Percentiles rank a stretch among this genome's conserved stretches.
phyloP scores from a whole-genome alignment of 2,329 filamentous ascomycete genomes.

The Zasmidium angulare region DNA sequence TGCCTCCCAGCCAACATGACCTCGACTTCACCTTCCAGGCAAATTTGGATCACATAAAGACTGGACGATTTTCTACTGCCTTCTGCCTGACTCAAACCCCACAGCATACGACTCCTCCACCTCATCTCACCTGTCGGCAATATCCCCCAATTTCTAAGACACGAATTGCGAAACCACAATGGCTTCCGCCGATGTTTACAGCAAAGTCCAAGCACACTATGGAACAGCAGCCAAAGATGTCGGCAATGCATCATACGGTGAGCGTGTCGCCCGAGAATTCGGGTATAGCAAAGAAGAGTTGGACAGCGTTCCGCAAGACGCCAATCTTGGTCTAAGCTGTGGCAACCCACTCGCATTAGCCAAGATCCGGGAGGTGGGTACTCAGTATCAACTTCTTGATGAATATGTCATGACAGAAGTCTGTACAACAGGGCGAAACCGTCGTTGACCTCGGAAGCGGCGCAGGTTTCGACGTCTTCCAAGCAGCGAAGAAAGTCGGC shows the following conservation, averaged over 20 bases:
- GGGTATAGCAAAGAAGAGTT: slow-evolving; percentile 9
- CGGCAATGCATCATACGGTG: slow-evolving; percentile 1
- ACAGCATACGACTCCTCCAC: background rate
- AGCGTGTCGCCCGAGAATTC: slow-evolving; percentile 6
- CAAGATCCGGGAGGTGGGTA: slow-evolving; percentile 1
- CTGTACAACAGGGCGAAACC: slow-evolving; percentile 11
- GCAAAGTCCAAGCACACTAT: slow-evolving; percentile 5
- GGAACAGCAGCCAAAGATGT: slow-evolving; percentile 6
- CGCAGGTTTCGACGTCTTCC: slow-evolving; percentile 14
- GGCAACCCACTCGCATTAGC: slow-evolving; percentile 12
- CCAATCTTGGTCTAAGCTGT: slow-evolving; percentile 12
- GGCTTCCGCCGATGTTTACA: slow-evolving; percentile 2
- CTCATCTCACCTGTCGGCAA: background rate
- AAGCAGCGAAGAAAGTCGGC: slow-evolving; percentile 12
- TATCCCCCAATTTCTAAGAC: background rate
- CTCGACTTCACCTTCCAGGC: background rate
- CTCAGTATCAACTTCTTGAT: too few relatives aligned
- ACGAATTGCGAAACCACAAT: background rate
- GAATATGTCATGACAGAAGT: too few relatives aligned
- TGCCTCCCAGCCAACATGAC: background rate
- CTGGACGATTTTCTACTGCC: background rate
- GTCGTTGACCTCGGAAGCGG: slow-evolving; percentile 11
- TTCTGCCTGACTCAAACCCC: too few relatives aligned
- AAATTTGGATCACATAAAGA: background rate
- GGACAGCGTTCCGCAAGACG: slow-evolving; percentile 8